Base-by-base conservation (phyloP, 129 eudicot genomes). In the Helianthus tuberosus region DNA sequence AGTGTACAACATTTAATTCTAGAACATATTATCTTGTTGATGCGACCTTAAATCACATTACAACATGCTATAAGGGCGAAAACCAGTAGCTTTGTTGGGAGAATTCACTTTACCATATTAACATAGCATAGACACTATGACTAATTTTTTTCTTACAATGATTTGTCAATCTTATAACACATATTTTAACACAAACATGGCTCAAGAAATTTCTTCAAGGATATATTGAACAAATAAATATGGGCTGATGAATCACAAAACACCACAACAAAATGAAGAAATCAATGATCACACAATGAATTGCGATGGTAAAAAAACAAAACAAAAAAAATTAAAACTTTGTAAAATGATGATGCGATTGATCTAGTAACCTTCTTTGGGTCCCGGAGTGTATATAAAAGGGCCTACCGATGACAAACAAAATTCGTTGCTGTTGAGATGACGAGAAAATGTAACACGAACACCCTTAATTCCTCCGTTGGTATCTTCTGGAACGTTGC, bases 401-500 rank as follows among this genome's bases (percentile, higher is more conserved):
- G 93, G 89, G 41, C 86, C 85, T 27, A 85, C 83, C 0, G 93
- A 88, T 20, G 84, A 84, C 71, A 88, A 73, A 58, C 75, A 62
- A 44, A 61, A 63, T 64, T 66, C 53, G n/a, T 80, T 62, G 50
- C 44, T 11, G 44, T 82, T 66, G 46, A 79, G 84, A 72, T 66
- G 61, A 51, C 89, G 86, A 50, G 73, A 70, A 55, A 68, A 54
- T 6, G 66, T 41, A n/a, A 84, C 77, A 47, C 44, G 85, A 25
- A 83, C 81, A 27, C 92, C 92, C 3, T 32, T 75, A 15, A 72
- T 51, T 25, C 92, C 92, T 25, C 71, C 68, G 50, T 79, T 79
- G 8, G 72, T 62, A 12, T 87, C 81, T 23, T 82, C 77, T 0
- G 92, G 74, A 47, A 81, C 70, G 9, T 76, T 68, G 66, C 87